A percentile compares a stretch with the other conserved stretches of the same genome.
Conservation (phyloP, 352 stramenopile species). For the Globisporangium irregulare region DNA sequence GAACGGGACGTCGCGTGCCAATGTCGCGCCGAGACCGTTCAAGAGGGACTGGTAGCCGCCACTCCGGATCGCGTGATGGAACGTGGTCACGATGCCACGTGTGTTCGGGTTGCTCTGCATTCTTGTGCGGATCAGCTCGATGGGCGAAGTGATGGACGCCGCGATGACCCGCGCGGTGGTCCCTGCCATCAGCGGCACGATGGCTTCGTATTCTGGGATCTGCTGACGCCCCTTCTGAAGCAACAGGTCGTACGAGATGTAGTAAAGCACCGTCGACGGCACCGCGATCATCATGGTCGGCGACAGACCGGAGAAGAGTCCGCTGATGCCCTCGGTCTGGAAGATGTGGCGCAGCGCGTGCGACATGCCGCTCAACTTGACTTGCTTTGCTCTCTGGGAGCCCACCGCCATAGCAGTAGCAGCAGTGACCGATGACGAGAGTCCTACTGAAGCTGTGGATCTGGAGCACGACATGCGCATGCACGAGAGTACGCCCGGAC, state of each 20-base stretch:
- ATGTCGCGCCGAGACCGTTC: constrained; percentile 85
- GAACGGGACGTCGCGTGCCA: constrained; percentile 95
- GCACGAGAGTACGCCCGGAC: constrained; percentile 22
- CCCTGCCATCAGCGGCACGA: constrained; percentile 70
- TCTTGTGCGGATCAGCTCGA: constrained; percentile 87
- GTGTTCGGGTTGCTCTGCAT: constrained; percentile 57
- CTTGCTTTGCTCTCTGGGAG: constrained; percentile 15
- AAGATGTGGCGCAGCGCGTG: constrained; percentile 82
- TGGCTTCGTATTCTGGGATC: constrained; percentile 28
- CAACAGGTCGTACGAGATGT: constrained; percentile 92
- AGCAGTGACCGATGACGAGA: not conserved
- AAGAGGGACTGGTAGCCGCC: constrained; percentile 83
- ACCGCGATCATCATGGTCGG: constrained; percentile 93
- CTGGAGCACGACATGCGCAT: constrained; percentile 45
- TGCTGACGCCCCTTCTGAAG: constrained; percentile 42
- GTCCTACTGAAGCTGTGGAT: not conserved
- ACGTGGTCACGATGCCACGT: constrained; percentile 36
- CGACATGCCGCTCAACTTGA: constrained; percentile 46
- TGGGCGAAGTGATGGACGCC: constrained; percentile 78
- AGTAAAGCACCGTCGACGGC: constrained; percentile 94
- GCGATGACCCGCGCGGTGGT: constrained; percentile 64
- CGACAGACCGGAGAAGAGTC: constrained; percentile 86
- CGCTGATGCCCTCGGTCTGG: constrained; percentile 63
- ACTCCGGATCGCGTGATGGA: constrained; percentile 49
- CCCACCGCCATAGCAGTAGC: not conserved